A percentile compares a stretch with the other conserved stretches of the same genome.
Conservation (phyloP, 805 yeast genomes). For the Pichia manshurica region DNA sequence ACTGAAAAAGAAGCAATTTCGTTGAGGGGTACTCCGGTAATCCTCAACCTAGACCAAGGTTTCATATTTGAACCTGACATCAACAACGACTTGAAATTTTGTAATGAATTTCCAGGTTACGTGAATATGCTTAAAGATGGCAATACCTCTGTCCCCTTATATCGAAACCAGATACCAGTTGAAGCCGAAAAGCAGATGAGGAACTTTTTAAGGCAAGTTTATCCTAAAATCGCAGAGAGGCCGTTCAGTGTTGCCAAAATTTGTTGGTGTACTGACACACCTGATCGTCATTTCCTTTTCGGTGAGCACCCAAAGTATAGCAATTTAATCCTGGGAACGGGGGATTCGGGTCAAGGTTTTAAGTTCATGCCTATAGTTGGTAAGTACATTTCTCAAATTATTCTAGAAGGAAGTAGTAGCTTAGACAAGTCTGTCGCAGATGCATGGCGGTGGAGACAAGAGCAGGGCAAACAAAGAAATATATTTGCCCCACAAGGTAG, state of each 20-base stretch:
- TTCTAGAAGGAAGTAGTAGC: constrained; percentile 26
- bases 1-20: constrained; percentile 28
- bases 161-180: constrained; percentile 12
- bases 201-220: constrained; percentile 9
- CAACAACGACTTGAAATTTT: constrained; percentile 32
- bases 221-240: constrained; percentile 33
- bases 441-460: constrained; percentile 36
- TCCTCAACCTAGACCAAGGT: constrained; percentile 34
- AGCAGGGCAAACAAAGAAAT: constrained; percentile 31
- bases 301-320: constrained; percentile 32
- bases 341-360: constrained; percentile 45
- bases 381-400: constrained; percentile 33
- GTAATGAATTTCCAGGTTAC: constrained; percentile 31
- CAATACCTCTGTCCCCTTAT: constrained; percentile 10
- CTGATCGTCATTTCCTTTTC: constrained; percentile 37
- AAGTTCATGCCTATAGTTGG: constrained; percentile 45
- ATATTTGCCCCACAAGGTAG: constrained; percentile 16
- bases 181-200: constrained; percentile 9
- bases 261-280: constrained; percentile 39
- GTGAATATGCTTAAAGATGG: constrained; percentile 3
- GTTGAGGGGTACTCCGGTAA: constrained; percentile 32
- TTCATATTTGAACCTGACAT: constrained; percentile 38
- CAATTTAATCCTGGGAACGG: constrained; percentile 38
- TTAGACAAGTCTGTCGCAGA: constrained; percentile 22
- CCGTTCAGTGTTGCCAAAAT: constrained; percentile 29